Evolutionary conservation across 2,329 filamentous ascomycete species (phyloP).

Genomic region (Phialocephala sp.): DNA sequence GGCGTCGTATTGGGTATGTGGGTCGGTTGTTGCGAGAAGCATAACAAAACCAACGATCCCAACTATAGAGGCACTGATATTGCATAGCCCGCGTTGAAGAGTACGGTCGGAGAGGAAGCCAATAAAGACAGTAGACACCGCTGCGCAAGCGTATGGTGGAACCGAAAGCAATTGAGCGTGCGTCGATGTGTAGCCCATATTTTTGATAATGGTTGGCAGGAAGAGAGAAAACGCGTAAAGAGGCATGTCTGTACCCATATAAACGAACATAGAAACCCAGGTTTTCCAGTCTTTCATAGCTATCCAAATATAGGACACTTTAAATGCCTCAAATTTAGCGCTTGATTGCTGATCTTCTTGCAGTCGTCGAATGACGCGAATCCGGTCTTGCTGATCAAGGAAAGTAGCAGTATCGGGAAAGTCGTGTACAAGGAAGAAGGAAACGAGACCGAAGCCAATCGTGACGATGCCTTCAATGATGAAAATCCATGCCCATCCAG

Average conservation of each 20-base stretch:
- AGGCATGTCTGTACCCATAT: slow-evolving; percentile 75
- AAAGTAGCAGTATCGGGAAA: slow-evolving; percentile 65
- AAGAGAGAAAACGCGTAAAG: slow-evolving; percentile 79
- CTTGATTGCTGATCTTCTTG: slow-evolving; percentile 72
- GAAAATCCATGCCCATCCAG: slow-evolving; percentile 57
- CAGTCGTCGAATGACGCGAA: slow-evolving; percentile 73
- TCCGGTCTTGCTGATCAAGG: slow-evolving; percentile 69
- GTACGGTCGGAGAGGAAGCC: slow-evolving; percentile 79
- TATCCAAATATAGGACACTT: slow-evolving; percentile 72
- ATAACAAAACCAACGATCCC: slow-evolving; percentile 81
- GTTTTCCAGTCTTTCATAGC: slow-evolving; percentile 84
- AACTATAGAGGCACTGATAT: slow-evolving; percentile 72
- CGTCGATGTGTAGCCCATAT: slow-evolving; percentile 57
- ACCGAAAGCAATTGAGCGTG: slow-evolving; percentile 73
- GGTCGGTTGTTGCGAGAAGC: slow-evolving; percentile 67
- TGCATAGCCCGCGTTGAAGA: slow-evolving; percentile 74
- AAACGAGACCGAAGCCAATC: slow-evolving; percentile 44
- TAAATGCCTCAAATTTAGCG: slow-evolving; percentile 69
- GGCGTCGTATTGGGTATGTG: slow-evolving; percentile 78
- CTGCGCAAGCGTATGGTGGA: slow-evolving; percentile 74
- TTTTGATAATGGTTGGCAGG: slow-evolving; percentile 76
- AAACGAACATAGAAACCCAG: slow-evolving; percentile 73
- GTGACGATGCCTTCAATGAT: slow-evolving; percentile 57
- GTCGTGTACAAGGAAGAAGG: slow-evolving; percentile 33
- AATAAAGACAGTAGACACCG: slow-evolving; percentile 68